Conservation (phyloP, 129 eudicot species). For the Tagetes erecta region DNA sequence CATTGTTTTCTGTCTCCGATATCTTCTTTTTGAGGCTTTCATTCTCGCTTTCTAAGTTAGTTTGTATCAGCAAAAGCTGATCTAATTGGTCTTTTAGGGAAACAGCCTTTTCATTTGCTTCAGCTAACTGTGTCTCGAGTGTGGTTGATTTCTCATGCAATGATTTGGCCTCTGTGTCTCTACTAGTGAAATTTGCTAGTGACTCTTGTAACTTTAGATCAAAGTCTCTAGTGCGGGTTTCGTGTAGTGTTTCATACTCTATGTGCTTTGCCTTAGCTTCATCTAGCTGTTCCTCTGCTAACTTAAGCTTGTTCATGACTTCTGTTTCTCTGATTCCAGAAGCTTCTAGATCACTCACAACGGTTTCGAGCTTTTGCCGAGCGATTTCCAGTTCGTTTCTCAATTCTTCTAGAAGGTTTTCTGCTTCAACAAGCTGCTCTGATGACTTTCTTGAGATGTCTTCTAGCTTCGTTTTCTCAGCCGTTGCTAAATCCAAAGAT, state of each 20-base stretch:
- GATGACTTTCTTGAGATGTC: conserved; percentile 48
- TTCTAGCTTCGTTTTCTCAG: conserved; percentile 67
- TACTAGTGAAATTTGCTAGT: conserved; percentile 45
- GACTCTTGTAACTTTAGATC: conserved; percentile 73
- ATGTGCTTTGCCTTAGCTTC: conserved; percentile 50
- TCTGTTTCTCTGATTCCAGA: conserved; percentile 62
- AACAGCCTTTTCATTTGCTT: conserved; percentile 50
- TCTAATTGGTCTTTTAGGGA: conserved; percentile 55
- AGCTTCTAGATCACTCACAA: conserved; percentile 60
- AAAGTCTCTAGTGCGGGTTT: conserved; percentile 53
- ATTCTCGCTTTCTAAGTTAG: conserved; percentile 56
- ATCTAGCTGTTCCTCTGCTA: conserved; percentile 65
- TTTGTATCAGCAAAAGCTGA: conserved; percentile 47
- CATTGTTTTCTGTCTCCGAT: conserved; percentile 56
- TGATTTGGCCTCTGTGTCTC: conserved; percentile 68
- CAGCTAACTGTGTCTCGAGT: conserved; percentile 60
- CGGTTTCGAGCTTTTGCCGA: conserved; percentile 58
- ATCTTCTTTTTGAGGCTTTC: conserved; percentile 61
- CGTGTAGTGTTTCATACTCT: conserved; percentile 63
- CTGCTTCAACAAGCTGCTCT: conserved; percentile 67
- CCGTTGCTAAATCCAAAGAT: conserved; percentile 46
- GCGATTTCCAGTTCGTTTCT: conserved; percentile 57
- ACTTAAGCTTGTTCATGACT: conserved; percentile 64
- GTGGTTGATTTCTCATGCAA: conserved; percentile 49
- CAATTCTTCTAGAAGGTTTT: conserved; percentile 54